Evolutionary conservation across 2,329 filamentous ascomycete species (phyloP).

Genomic region (Blastomyces gilchristii): DNA sequence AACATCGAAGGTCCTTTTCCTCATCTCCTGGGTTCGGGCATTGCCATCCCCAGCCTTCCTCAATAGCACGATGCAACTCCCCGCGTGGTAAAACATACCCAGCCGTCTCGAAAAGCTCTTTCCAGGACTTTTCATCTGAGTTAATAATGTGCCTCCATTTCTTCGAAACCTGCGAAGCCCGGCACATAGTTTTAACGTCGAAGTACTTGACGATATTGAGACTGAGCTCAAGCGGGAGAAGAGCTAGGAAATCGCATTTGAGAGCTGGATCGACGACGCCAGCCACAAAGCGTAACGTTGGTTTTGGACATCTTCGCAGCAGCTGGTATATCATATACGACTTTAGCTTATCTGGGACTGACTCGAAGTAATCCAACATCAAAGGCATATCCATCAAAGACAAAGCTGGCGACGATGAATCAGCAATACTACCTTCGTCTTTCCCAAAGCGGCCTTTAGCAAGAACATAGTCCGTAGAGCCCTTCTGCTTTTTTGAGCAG

Average conservation of each 20-base stretch:
- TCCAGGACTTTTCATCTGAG: constrained; percentile 92
- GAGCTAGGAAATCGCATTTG: constrained; percentile 83
- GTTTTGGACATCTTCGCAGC: constrained; percentile 73
- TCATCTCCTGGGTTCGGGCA: constrained; percentile 64
- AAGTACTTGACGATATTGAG: constrained; percentile 82
- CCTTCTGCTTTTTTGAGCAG: constrained; percentile 37
- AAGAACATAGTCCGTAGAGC: constrained; percentile 18
- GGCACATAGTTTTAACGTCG: constrained; percentile 74
- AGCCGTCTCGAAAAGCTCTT: constrained; percentile 75
- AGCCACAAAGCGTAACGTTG: constrained; percentile 80
- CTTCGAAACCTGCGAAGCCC: constrained; percentile 84
- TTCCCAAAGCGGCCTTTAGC: not conserved
- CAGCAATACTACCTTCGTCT: constrained; percentile 11
- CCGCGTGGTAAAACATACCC: constrained; percentile 68
- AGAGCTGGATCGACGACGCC: constrained; percentile 86
- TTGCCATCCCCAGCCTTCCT: constrained; percentile 96
- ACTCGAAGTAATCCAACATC: constrained; percentile 83
- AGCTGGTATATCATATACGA: constrained; percentile 96
- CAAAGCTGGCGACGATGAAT: constrained; percentile 23
- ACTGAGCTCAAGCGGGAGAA: constrained; percentile 75
- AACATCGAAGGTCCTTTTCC: constrained; percentile 66
- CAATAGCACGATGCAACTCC: constrained; percentile 75
- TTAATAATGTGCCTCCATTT: constrained; percentile 87
- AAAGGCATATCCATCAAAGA: constrained; percentile 67
- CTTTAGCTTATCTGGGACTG: constrained; percentile 84